Conservation (phyloP, 345 rosid species). For the Mangifera indica region DNA sequence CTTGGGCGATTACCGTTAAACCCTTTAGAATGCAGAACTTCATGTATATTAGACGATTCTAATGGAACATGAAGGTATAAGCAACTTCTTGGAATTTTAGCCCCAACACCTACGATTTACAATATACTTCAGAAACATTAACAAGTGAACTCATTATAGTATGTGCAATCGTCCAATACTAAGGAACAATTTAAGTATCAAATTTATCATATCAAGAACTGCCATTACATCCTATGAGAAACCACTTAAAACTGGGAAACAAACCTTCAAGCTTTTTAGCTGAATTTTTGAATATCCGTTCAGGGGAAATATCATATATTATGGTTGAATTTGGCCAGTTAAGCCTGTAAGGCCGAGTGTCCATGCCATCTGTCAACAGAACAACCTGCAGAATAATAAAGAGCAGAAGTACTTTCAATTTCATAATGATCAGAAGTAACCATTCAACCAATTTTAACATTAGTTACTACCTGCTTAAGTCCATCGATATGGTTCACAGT, state of each 20-base stretch:
- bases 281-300: constrained; percentile 52
- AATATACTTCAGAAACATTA: neutral
- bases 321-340: constrained; percentile 88
- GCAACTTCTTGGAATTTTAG: constrained; percentile 71
- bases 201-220: neutral
- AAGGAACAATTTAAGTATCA: neutral
- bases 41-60: constrained; percentile 47
- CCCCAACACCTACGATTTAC: constrained; percentile 70
- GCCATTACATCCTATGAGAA: neutral
- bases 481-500: constrained; percentile 62
- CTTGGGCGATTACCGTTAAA: constrained; percentile 74
- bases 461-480: constrained; percentile 63
- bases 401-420: constrained; percentile 1
- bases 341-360: constrained; percentile 88
- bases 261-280: constrained; percentile 68
- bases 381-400: constrained; percentile 65
- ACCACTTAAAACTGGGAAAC: constrained; percentile 5
- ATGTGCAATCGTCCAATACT: too few species aligned
- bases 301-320: constrained; percentile 75
- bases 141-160: neutral
- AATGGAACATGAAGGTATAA: constrained; percentile 68
- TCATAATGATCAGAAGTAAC: constrained; percentile 5
- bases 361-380: constrained; percentile 88
- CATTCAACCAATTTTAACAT: neutral
- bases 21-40: constrained; percentile 54